Evolutionary conservation across 176 grass and related monocot genomes (phyloP).

Genomic region (Cenchrus purpureus): DNA sequence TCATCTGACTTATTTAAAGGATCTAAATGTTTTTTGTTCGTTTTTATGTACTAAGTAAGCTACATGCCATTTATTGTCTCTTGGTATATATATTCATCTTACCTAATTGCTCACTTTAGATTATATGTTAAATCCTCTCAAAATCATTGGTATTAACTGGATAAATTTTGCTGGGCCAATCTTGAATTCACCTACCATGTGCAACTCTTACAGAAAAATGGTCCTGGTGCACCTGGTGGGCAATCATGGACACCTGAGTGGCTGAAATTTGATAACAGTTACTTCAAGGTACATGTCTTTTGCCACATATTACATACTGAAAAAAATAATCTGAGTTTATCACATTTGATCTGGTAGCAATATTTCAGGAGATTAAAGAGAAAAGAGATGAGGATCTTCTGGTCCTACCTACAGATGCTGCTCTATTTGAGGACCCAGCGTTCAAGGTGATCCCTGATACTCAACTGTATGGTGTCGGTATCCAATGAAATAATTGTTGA

Average conservation of each 20-base stretch:
- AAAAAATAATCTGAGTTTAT: constrained; percentile 28
- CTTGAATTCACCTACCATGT: constrained; percentile 21
- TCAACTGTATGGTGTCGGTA: constrained; percentile 11
- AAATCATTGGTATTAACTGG: constrained; percentile 8
- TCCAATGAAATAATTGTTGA: constrained; percentile 20
- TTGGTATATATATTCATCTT: background rate
- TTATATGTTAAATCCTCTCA: background rate
- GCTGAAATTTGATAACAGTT: constrained; percentile 96
- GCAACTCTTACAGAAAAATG: constrained; percentile 69
- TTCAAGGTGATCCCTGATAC: constrained; percentile 67
- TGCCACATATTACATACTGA: constrained; percentile 8
- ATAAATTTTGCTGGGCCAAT: background rate
- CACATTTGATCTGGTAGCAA: constrained; percentile 34
- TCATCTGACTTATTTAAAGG: background rate
- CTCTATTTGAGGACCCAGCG: constrained; percentile 83
- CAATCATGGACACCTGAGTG: constrained; percentile 97
- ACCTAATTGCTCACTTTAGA: background rate
- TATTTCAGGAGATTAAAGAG: constrained; percentile 86
- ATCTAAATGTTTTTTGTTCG: constrained; percentile 20
- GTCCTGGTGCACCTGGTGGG: constrained; percentile 95
- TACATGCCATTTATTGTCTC: background rate
- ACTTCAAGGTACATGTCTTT: constrained; percentile 68
- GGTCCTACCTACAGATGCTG: constrained; percentile 91
- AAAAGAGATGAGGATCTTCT: constrained; percentile 84
- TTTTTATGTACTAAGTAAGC: background rate